Evolutionary conservation across 2,329 filamentous ascomycete species (phyloP).

Genomic region (Claviceps sp.): DNA sequence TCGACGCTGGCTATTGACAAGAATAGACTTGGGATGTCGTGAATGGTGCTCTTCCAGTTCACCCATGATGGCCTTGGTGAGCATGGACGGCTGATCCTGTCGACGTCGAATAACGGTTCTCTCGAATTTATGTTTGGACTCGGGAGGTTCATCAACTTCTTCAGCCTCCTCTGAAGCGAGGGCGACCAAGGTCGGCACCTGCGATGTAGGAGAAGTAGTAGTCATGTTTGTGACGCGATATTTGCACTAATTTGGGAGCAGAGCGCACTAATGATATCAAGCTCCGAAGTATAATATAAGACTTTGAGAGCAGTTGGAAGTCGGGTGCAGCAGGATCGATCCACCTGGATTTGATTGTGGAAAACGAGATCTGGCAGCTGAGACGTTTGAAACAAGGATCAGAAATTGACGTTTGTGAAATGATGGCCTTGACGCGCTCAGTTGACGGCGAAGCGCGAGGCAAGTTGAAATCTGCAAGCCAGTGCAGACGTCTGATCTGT

Average conservation of each 20-base stretch:
- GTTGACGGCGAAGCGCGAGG: conserved; percentile 8
- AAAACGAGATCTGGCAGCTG: not conserved
- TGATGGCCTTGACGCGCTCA: not conserved
- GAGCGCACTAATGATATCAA: too few species aligned
- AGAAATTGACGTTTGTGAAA: not conserved
- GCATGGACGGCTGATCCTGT: conserved; percentile 58
- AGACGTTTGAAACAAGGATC: not conserved
- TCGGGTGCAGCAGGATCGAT: not conserved
- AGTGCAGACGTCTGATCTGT: conserved; percentile 11
- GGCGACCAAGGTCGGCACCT: conserved; percentile 20
- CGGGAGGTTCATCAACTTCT: conserved; percentile 83
- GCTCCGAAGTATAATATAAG: not conserved
- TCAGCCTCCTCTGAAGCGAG: conserved; percentile 47
- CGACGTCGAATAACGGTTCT: conserved; percentile 34
- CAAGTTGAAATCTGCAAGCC: conserved; percentile 13
- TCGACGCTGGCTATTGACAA: conserved; percentile 27
- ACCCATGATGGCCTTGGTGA: conserved; percentile 71
- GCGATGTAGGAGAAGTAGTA: conserved; percentile 11
- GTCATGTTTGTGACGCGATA: conserved; percentile 13
- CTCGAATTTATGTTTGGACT: conserved; percentile 35
- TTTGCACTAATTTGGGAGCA: not conserved
- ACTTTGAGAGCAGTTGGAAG: not conserved
- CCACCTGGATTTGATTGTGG: not conserved
- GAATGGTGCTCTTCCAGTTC: conserved; percentile 44
- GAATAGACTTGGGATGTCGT: conserved; percentile 24